Evolutionary conservation across 2,329 filamentous ascomycete genomes (phyloP).

Genomic region (Aspergillus udagawae): DNA sequence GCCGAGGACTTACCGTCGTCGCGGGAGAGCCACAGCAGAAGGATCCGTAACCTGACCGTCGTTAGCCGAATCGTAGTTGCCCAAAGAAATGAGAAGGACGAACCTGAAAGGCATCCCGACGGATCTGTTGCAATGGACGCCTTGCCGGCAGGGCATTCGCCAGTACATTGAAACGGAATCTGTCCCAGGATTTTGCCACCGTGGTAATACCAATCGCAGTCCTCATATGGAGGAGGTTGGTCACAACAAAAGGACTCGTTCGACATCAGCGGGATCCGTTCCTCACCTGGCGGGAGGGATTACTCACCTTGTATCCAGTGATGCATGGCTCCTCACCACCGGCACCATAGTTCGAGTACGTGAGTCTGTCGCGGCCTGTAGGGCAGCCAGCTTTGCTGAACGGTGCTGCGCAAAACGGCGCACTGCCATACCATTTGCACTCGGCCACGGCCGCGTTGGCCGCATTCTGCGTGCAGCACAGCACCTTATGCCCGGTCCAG

Average conservation of each 20-base stretch:
- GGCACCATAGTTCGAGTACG: background rate
- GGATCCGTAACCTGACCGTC: background rate
- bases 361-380: background rate
- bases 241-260: background rate
- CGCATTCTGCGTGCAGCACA: background rate
- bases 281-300: background rate
- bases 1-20: background rate
- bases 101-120: background rate
- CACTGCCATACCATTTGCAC: background rate
- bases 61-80: background rate
- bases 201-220: background rate
- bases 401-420: background rate
- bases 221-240: background rate
- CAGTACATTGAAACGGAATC: background rate
- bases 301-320: background rate
- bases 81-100: background rate
- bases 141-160: background rate
- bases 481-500: background rate
- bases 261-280: background rate
- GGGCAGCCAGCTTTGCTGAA: background rate
- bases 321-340: background rate
- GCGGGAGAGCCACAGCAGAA: background rate
- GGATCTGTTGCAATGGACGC: conserved; percentile 1
- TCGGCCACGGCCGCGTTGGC: background rate
- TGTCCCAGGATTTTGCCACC: background rate